These are phyloP conservation scores for Waltergamsia citrina DNA, from an alignment of 2,329 filamentous ascomycete species.

Conservation along the genomic window DNA sequence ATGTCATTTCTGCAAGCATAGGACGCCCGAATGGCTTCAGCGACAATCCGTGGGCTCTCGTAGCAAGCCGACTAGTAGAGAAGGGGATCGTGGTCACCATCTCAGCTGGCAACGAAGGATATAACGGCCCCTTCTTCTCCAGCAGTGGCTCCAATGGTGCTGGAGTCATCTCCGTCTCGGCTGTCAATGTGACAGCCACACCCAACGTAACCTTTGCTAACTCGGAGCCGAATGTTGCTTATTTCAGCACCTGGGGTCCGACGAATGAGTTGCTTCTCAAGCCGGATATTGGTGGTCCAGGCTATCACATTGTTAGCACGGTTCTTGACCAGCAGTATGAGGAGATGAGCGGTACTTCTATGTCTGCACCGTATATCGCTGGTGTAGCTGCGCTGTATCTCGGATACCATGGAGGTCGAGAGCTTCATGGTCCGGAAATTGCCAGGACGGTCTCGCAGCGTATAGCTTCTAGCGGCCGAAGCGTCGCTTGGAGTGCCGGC, in stretches of 20 bases:
- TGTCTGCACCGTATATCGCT: constrained; percentile 45
- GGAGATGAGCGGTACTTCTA: constrained; percentile 42
- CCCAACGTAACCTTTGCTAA: constrained; percentile 20
- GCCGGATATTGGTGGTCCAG: constrained; percentile 39
- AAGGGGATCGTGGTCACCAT: constrained; percentile 39
- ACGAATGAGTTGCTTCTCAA: constrained; percentile 40
- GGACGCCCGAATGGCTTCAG: constrained; percentile 26
- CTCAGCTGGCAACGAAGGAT: constrained; percentile 41
- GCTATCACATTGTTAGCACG: constrained; percentile 40
- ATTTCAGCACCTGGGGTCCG: constrained; percentile 41
- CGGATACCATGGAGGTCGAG: constrained; percentile 28
- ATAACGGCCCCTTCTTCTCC: constrained; percentile 34
- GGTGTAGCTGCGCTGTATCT: constrained; percentile 39
- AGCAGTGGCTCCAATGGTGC: constrained; percentile 20
- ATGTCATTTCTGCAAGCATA: constrained; percentile 33
- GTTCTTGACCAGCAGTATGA: constrained; percentile 32
- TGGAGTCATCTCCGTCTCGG: constrained; percentile 23
- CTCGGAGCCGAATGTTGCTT: constrained; percentile 24
- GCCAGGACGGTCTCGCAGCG: constrained; percentile 21
- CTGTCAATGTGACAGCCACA: constrained; percentile 31
- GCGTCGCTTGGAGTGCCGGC: constrained; percentile 18
- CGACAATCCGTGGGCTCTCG: constrained; percentile 30
- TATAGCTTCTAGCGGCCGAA: constrained; percentile 22
- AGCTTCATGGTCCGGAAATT: constrained; percentile 22
- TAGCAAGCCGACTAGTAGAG: constrained; percentile 28